A percentile compares a stretch with the other conserved stretches of the same genome.
phyloP scores from a whole-genome alignment of 805 yeast species.

The Candida dajiaensis region DNA sequence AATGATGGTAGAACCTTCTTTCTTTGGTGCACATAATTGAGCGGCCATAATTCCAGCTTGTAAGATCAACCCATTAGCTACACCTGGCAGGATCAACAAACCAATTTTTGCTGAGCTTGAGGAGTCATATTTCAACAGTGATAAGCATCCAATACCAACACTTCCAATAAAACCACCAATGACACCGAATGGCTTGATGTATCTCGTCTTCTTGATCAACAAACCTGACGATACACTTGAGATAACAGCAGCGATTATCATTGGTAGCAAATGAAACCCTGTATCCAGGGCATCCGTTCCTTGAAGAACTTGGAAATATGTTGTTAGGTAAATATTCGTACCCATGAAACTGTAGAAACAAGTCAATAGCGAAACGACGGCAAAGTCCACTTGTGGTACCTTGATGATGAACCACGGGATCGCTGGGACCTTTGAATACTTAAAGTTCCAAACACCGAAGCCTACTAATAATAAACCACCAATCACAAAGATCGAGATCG shows the following conservation, averaged over 20 bases:
- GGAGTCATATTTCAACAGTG: constrained; percentile 27
- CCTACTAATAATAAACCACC: constrained; percentile 34
- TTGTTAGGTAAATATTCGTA: constrained; percentile 29
- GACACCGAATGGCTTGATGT: constrained; percentile 30
- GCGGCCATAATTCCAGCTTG: constrained; percentile 28
- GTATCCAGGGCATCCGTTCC: constrained; percentile 22
- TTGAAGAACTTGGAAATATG: constrained; percentile 46
- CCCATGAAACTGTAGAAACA: constrained; percentile 33
- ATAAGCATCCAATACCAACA: constrained; percentile 31
- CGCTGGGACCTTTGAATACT: constrained; percentile 39
- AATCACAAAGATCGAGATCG: constrained; percentile 41
- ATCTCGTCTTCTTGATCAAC: constrained; percentile 27
- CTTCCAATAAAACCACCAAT: constrained; percentile 26
- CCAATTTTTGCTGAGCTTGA: constrained; percentile 28
- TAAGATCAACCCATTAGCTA: constrained; percentile 29
- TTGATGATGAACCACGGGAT: constrained; percentile 37
- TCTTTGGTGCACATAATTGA: constrained; percentile 40
- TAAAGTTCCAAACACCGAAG: constrained; percentile 36
- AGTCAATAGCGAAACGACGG: constrained; percentile 22
- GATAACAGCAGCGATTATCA: constrained; percentile 13
- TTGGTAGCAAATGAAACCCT: constrained; percentile 20
- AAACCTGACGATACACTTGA: constrained; percentile 21
- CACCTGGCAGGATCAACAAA: constrained; percentile 32
- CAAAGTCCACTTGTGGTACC: constrained; percentile 25
- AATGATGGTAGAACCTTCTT: constrained; percentile 40